phyloP scores from a whole-genome alignment of 108 stramenopile genomes.

The Schizochytrium sp. region DNA sequence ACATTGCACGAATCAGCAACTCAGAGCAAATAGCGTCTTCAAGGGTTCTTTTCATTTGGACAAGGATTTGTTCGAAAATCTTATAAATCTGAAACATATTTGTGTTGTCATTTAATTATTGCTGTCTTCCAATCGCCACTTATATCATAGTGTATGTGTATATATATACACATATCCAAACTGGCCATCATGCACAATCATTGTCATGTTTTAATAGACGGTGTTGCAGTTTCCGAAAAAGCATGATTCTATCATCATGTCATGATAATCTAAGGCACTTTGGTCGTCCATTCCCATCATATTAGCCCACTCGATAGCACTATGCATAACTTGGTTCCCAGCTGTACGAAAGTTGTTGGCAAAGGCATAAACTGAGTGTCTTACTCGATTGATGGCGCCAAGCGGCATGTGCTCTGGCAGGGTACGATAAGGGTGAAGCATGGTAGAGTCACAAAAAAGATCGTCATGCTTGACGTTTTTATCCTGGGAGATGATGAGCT shows the following conservation, averaged over 20 bases:
- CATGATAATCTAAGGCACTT: neutral
- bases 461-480: neutral
- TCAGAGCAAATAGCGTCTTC: no score
- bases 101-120: no score
- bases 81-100: no score
- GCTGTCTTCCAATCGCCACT: no score
- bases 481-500: neutral
- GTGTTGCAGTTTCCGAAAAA: neutral
- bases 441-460: slow-evolving; percentile 15
- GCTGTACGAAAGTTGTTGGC: slow-evolving; percentile 39
- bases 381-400: slow-evolving; percentile 6
- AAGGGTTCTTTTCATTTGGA: no score
- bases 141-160: neutral
- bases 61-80: no score
- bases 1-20: no score
- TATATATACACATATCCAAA: neutral
- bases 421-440: slow-evolving; percentile 20
- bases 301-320: neutral
- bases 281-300: slow-evolving; percentile 7
- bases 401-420: neutral
- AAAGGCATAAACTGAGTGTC: slow-evolving; percentile 7
- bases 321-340: slow-evolving; percentile 4
- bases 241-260: neutral
- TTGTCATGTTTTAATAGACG: neutral
- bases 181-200: neutral